Conservation (phyloP, 768 basidiomycete species). For the Lactarius quietus region DNA sequence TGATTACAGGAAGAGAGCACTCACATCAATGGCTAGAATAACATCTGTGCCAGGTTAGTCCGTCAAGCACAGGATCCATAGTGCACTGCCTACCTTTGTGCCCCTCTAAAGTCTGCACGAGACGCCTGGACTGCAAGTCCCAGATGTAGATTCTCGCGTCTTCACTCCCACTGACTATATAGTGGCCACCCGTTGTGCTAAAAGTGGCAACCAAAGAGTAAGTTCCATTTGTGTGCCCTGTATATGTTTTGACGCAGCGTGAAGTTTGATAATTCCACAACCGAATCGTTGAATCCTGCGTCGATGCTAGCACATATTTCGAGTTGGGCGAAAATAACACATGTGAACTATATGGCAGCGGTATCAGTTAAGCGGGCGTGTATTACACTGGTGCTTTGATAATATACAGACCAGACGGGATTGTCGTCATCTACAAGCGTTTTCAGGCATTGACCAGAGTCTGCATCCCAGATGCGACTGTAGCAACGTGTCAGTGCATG, state of each 20-base stretch:
- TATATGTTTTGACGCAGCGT: slow-evolving; percentile 89
- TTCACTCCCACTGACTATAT: slow-evolving; percentile 86
- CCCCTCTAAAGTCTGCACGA: slow-evolving; percentile 71
- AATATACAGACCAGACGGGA: slow-evolving; percentile 68
- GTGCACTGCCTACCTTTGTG: slow-evolving; percentile 61
- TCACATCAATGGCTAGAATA: slow-evolving; percentile 72
- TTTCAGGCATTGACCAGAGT: slow-evolving; percentile 96
- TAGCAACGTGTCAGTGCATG: slow-evolving; percentile 4
- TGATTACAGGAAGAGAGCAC: slow-evolving; percentile 6
- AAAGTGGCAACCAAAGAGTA: slow-evolving; percentile 77
- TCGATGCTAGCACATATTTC: slow-evolving; percentile 81
- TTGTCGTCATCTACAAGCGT: slow-evolving; percentile 96
- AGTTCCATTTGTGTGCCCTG: slow-evolving; percentile 80
- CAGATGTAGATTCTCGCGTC: slow-evolving; percentile 86
- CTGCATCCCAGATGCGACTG: slow-evolving; percentile 97
- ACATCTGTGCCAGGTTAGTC: slow-evolving; percentile 40
- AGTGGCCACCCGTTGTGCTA: slow-evolving; percentile 53
- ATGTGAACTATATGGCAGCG: slow-evolving; percentile 55
- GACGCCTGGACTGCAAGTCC: slow-evolving; percentile 79
- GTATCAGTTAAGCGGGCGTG: neutral
- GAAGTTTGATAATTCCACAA: slow-evolving; percentile 93
- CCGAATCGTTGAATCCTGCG: slow-evolving; percentile 91
- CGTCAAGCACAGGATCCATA: slow-evolving; percentile 6
- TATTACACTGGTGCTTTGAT: neutral
- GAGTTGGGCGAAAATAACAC: slow-evolving; percentile 93